Evolutionary conservation across 2,329 filamentous ascomycete genomes (phyloP).

Genomic region (Allantophomopsis lycopodina): DNA sequence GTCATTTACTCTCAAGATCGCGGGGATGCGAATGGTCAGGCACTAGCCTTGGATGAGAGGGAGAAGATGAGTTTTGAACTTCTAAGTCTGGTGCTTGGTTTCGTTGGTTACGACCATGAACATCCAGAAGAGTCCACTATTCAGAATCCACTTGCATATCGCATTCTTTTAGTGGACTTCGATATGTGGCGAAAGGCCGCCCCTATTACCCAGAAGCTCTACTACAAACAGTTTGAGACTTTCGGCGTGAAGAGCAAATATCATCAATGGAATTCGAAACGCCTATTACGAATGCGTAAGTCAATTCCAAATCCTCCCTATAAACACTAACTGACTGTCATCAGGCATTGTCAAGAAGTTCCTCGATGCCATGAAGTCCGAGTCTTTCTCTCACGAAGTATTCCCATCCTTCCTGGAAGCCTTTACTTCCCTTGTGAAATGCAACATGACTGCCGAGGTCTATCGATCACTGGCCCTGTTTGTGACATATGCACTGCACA

Average conservation of each 20-base stretch:
- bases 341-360: conserved; percentile 80
- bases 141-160: conserved; percentile 88
- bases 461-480: conserved; percentile 81
- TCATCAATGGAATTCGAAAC: conserved; percentile 80
- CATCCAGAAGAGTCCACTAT: conserved; percentile 80
- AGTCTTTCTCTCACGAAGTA: conserved; percentile 58
- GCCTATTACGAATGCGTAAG: conserved; percentile 82
- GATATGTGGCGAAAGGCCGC: conserved; percentile 84
- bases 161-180: conserved; percentile 80
- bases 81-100: conserved; percentile 65
- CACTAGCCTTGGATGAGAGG: conserved; percentile 35
- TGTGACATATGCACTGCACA: conserved; percentile 81
- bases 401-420: conserved; percentile 66
- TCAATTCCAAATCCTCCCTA: conserved; percentile 9
- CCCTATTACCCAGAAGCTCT: conserved; percentile 66
- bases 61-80: conserved; percentile 47
- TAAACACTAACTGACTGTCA: conserved; percentile 6
- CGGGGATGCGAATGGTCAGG: conserved; percentile 16
- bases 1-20: conserved; percentile 19
- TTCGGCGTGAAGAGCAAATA: conserved; percentile 88
- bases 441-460: conserved; percentile 71
- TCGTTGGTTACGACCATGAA: conserved; percentile 78
- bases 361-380: conserved; percentile 79
- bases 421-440: conserved; percentile 66
- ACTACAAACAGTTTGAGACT: conserved; percentile 82